Evolutionary conservation across 768 basidiomycete genomes (phyloP).

Genomic region (Sarcodon sp.): DNA sequence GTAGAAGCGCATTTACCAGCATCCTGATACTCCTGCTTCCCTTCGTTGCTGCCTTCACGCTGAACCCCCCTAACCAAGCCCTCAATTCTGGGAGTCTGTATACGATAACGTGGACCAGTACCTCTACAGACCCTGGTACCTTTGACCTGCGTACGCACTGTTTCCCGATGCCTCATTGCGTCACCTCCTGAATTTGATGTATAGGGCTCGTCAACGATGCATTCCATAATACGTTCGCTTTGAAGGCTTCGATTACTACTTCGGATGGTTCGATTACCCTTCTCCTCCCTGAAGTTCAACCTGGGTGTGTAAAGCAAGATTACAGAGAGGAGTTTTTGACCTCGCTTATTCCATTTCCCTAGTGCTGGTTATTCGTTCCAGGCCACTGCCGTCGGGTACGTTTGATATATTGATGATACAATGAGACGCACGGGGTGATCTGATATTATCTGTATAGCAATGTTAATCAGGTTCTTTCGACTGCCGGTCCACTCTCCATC

Average conservation of each 20-base stretch:
- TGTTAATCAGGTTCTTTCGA: conserved; percentile 29
- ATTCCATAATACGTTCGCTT: conserved; percentile 42
- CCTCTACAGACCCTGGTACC: conserved; percentile 29
- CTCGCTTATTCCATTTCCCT: neutral
- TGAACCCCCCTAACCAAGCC: conserved; percentile 23
- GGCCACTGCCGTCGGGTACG: conserved; percentile 26
- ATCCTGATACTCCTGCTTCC: conserved; percentile 32
- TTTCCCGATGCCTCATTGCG: neutral
- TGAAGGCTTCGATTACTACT: conserved; percentile 41
- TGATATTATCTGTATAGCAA: conserved; percentile 15
- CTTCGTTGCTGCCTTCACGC: conserved; percentile 27
- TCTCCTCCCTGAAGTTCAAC: conserved; percentile 32
- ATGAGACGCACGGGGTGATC: neutral
- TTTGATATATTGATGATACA: conserved; percentile 10
- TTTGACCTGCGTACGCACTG: neutral
- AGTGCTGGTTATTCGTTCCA: conserved; percentile 37
- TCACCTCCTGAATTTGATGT: conserved; percentile 6
- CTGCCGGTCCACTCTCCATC: conserved; percentile 29
- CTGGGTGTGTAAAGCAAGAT: conserved; percentile 22
- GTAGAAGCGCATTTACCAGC: conserved; percentile 10
- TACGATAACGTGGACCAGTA: conserved; percentile 35
- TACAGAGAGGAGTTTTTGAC: too few species aligned
- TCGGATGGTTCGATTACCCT: conserved; percentile 20
- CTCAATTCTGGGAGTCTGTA: conserved; percentile 16
- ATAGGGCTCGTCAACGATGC: conserved; percentile 31